Evolutionary conservation across 495 filamentous ascomycete genomes (phyloP).

Genomic region (Podospora pseudocomata): DNA sequence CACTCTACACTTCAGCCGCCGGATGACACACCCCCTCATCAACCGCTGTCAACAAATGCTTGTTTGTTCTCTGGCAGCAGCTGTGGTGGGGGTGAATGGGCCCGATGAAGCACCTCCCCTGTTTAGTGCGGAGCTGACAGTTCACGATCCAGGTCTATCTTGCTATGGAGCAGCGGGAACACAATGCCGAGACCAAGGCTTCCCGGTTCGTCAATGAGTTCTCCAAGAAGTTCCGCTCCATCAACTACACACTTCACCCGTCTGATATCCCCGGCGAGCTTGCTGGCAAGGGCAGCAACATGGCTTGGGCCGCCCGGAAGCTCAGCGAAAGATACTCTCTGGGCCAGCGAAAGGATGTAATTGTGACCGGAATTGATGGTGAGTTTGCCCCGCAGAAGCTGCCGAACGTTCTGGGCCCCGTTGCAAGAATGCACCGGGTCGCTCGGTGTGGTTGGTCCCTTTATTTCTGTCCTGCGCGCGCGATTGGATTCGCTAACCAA

Average conservation of each 20-base stretch:
- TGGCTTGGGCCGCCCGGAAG: constrained; percentile 61
- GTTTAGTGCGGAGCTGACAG: constrained; percentile 16
- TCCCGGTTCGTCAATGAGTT: constrained; percentile 51
- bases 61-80: not conserved
- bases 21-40: not conserved
- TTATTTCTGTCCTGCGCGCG: not conserved
- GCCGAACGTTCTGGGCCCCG: constrained; percentile 5
- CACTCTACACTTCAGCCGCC: constrained; percentile 2
- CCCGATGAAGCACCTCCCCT: constrained; percentile 9
- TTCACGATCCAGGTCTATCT: constrained; percentile 54
- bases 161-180: constrained; percentile 67
- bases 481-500: constrained; percentile 33
- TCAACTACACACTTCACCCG: constrained; percentile 61
- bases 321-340: constrained; percentile 55
- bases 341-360: constrained; percentile 52
- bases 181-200: constrained; percentile 52
- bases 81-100: constrained; percentile 14
- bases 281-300: constrained; percentile 66
- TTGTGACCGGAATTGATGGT: constrained; percentile 70
- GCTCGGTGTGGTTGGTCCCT: constrained; percentile 8
- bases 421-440: not conserved
- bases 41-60: not conserved
- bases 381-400: constrained; percentile 27
- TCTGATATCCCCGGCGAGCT: constrained; percentile 58
- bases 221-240: constrained; percentile 55